phyloP scores from a whole-genome alignment of 306 rosid genomes.

The Rosa rugosa region DNA sequence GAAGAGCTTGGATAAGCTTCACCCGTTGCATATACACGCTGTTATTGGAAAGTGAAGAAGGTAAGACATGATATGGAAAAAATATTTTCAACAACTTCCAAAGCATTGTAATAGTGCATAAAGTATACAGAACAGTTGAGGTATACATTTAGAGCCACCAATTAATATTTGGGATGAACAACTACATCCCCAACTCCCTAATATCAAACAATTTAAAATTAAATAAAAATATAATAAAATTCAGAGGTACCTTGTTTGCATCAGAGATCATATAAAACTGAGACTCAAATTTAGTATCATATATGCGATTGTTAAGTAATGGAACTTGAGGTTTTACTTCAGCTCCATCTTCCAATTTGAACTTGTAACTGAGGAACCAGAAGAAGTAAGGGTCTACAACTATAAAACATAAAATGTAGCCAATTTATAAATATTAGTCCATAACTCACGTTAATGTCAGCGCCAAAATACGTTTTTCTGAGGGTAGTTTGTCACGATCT shows the following conservation, averaged over 20 bases:
- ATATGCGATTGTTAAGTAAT: slow-evolving; percentile 75
- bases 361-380: slow-evolving; percentile 71
- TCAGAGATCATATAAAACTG: slow-evolving; percentile 93
- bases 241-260: slow-evolving; percentile 65
- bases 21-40: slow-evolving; percentile 83
- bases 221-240: slow-evolving; percentile 21
- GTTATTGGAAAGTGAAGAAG: slow-evolving; percentile 21
- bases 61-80: slow-evolving; percentile 1
- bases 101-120: neutral
- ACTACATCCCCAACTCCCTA: slow-evolving; percentile 8
- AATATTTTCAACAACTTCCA: neutral
- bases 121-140: neutral
- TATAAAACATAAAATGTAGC: slow-evolving; percentile 14
- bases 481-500: slow-evolving; percentile 85
- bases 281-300: slow-evolving; percentile 91
- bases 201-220: neutral
- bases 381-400: slow-evolving; percentile 18
- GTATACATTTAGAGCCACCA: neutral
- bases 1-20: slow-evolving; percentile 76
- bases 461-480: slow-evolving; percentile 86
- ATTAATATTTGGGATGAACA: slow-evolving; percentile 15
- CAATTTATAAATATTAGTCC: slow-evolving; percentile 20
- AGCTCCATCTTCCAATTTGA: slow-evolving; percentile 90
- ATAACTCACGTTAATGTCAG: slow-evolving; percentile 78
- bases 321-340: slow-evolving; percentile 83